phyloP scores from a whole-genome alignment of 176 grass and related monocot genomes.

The Bonia amplexicaulis region DNA sequence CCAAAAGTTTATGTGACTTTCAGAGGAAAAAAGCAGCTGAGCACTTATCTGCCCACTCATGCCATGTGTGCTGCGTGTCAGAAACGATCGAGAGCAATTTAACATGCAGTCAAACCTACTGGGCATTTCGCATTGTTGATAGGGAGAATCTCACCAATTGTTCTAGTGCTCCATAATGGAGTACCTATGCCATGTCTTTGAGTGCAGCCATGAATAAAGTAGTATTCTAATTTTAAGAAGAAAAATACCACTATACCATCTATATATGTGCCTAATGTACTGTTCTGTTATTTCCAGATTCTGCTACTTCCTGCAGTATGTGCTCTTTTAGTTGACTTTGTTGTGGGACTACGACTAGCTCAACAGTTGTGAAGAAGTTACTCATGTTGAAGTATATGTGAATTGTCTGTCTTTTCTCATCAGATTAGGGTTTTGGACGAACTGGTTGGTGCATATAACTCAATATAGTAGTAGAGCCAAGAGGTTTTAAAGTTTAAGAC shows the following conservation, averaged over 20 bases:
- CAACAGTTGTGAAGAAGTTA: not conserved
- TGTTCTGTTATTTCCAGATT: conserved; percentile 14
- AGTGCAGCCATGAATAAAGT: conserved; percentile 16
- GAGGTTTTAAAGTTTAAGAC: too few relatives aligned
- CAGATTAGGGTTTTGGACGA: too few relatives aligned
- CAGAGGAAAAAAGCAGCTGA: conserved; percentile 7
- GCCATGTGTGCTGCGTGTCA: conserved; percentile 27
- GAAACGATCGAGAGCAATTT: conserved; percentile 34
- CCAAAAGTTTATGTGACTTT: conserved; percentile 34
- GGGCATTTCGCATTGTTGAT: conserved; percentile 22
- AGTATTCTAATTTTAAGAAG: conserved; percentile 12
- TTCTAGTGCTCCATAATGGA: conserved; percentile 34
- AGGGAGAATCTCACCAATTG: conserved; percentile 21
- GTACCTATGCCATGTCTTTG: conserved; percentile 26
- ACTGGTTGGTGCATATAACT: too few relatives aligned
- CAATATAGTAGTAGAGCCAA: too few relatives aligned
- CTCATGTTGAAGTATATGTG: too few relatives aligned
- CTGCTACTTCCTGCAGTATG: not conserved
- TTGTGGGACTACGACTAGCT: conserved; percentile 2
- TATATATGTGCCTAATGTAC: conserved; percentile 3
- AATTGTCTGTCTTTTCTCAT: too few relatives aligned
- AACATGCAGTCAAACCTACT: conserved; percentile 40
- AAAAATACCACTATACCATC: not conserved
- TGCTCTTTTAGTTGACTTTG: conserved; percentile 2
- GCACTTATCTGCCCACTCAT: conserved; percentile 37